Evolutionary conservation across 108 stramenopile genomes (phyloP), one percentile per base, ranked within the genome.

Genomic region (Stephanodiscus triporus): DNA sequence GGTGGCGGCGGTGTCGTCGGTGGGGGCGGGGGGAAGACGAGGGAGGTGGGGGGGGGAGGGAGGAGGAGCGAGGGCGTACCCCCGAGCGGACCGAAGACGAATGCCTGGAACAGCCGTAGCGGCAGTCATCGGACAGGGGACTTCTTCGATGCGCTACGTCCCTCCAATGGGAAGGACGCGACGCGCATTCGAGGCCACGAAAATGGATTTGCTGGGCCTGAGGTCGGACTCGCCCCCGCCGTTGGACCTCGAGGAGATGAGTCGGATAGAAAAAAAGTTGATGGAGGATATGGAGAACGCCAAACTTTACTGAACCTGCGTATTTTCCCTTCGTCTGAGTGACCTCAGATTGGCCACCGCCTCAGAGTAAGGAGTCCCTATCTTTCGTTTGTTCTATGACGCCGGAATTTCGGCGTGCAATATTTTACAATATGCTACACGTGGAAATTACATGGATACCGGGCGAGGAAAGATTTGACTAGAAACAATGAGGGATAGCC

Each of bases 151-250:
- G 76, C 69, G 34, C 61, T 76, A 50, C 42, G n/a, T n/a, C n/a
- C n/a, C n/a, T n/a, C n/a, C n/a, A n/a, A n/a, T n/a, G n/a, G n/a
- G n/a, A n/a, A n/a, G n/a, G n/a, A n/a, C n/a, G n/a, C n/a, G n/a
- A n/a, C n/a, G n/a, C n/a, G n/a, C n/a, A n/a, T n/a, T n/a, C n/a
- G n/a, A n/a, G n/a, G n/a, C 54, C 72, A 70, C 68, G 79, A 80
- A 26, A n/a, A 66, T 72, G 7, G 79, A 80, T 70, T 58, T 80
- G 37, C 69, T 80, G 26, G 79, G 79, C 0, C 54, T 80, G 49
- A 66, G 79, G 43, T 80, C 79, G 40, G 72, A 80, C 32, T 73
- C 72, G 37, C 79, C 79, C 13, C 79, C 79, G 11, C 79, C 79
- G 57, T 58, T 80, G 56, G 79, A 80, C 68, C 60, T 80, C 17